Base-by-base conservation (phyloP, 2,329 filamentous ascomycete genomes). In the Talaromyces sp. region DNA sequence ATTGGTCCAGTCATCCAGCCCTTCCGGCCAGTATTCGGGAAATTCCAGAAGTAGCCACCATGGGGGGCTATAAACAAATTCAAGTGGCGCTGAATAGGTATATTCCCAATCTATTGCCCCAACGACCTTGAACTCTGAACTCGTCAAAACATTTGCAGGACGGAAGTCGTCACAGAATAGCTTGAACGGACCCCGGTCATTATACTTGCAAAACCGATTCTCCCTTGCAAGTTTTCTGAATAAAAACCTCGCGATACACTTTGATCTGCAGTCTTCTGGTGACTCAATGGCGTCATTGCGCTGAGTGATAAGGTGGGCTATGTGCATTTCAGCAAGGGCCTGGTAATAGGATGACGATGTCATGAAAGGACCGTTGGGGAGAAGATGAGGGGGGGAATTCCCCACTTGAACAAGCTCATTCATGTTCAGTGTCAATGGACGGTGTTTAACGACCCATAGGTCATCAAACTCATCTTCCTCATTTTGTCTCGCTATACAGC, bases 21-120 rank as follows among this genome's bases (percentile, higher is more conserved):
- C 75, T 60, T 77, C 73, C 56, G 71, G 64, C 70, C 66, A 71
- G 58, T 67, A 65, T 54, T 70, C 68, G 26, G 66, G 69, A n/a
- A 60, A 62, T 54, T 67, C 66, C 17, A 71, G 56, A 32, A 70
- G 62, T 27, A 70, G 61, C 70, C 67, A 70, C 61, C 64, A 70
- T 54, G 66, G 68, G 27, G 69, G 62, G 32, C 58, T 61, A 61
- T 65, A 64, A 21, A 62, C 61, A 57, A 69, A 69, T 54, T 68
- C 64, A 61, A 64, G 63, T 21, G 65, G 64, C 17, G 67, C 68
- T 51, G 65, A 65, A 52, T 72, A 67, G 10, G 63, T 62, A 58
- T 67, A 70, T 52, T 70, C 69, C 69, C 67, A 71, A 54, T 72
- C 68, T 19, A 71, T 62, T 5, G 68, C 67, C 32, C 61, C 66